A percentile compares a stretch with the other conserved stretches of the same genome.
Conservation (phyloP, 805 yeast genomes). For the Cyberlindnera lachancei region DNA sequence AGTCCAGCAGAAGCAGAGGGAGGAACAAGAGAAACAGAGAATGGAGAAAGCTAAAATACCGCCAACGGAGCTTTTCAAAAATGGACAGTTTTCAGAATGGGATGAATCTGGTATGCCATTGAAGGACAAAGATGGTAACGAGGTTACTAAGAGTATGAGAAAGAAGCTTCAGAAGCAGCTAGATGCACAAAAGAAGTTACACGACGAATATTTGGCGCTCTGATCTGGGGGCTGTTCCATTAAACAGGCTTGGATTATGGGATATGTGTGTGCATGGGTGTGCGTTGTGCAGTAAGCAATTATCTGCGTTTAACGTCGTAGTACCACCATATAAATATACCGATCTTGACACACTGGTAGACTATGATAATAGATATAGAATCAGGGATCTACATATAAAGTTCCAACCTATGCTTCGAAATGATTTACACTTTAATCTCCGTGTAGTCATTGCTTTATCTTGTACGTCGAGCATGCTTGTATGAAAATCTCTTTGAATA, state of each 20-base stretch:
- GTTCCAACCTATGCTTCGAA: no score
- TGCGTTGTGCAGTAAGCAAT: no score
- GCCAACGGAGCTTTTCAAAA: constrained; percentile 70
- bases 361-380: no score
- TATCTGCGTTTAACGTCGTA: no score
- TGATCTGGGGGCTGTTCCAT: background rate
- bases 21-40: constrained; percentile 56
- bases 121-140: constrained; percentile 69
- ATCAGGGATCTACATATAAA: no score
- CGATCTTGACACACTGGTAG: no score
- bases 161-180: constrained; percentile 78
- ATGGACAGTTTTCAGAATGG: constrained; percentile 61
- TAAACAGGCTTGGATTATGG: background rate
- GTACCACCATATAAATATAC: no score
- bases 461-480: no score
- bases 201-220: constrained; percentile 52
- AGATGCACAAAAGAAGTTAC: constrained; percentile 75
- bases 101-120: constrained; percentile 83
- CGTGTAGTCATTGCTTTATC: no score
- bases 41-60: constrained; percentile 57
- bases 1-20: constrained; percentile 47
- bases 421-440: no score
- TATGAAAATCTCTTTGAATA: no score
- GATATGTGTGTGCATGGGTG: no score
- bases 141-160: constrained; percentile 73